Conservation (phyloP, 78 protist species). For the Dictyostelium brefeldianum region DNA sequence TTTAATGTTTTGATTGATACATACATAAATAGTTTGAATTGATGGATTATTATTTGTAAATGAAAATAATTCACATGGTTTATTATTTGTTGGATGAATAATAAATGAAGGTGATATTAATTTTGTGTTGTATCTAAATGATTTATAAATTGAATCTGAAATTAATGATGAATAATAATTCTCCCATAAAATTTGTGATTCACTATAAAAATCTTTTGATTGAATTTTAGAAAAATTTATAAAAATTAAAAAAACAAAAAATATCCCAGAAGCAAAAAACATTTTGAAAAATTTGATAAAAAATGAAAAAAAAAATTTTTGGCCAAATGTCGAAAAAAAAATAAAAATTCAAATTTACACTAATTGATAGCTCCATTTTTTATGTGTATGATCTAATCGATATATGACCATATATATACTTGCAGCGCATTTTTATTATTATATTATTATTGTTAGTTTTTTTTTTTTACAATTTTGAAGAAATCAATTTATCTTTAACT, state of each 20-base stretch:
- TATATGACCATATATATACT: not conserved
- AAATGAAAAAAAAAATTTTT: not conserved
- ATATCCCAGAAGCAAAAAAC: not conserved
- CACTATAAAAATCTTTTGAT: not conserved
- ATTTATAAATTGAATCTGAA: not conserved
- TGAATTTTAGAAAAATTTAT: not conserved
- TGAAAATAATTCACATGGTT: slow-evolving; percentile 11
- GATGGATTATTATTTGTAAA: not conserved
- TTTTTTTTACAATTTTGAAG: slow-evolving; percentile 22
- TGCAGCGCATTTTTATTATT: not conserved
- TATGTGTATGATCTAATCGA: not conserved
- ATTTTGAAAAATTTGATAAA: not conserved
- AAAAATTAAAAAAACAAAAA: slow-evolving; percentile 8
- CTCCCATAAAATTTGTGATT: not conserved
- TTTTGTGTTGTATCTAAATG: not conserved
- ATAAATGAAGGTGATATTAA: not conserved
- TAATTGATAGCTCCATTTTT: too few relatives aligned
- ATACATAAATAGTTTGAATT: not conserved
- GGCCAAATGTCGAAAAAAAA: not conserved
- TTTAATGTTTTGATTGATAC: too few relatives aligned
- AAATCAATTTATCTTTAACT: slow-evolving; percentile 35
- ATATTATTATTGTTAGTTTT: not conserved
- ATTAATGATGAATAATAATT: not conserved
- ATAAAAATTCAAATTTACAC: not conserved
- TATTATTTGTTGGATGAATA: not conserved